Conservation (phyloP, 164 flowering plant genomes). For the Tinospora cordifolia region DNA sequence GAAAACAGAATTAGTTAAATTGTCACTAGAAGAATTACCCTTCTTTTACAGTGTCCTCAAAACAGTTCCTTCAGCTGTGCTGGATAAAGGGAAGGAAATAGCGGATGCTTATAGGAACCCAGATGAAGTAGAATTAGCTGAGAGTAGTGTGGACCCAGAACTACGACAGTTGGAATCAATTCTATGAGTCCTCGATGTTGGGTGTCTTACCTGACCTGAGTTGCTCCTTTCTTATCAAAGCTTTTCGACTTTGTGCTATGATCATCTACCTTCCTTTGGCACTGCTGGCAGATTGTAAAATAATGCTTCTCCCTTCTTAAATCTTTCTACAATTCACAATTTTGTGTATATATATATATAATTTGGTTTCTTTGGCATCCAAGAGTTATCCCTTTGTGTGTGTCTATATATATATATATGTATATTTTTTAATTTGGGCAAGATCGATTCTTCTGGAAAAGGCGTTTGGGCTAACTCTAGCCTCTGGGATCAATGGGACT, state of each 20-base stretch:
- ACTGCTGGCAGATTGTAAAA: not conserved
- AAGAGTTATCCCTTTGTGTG: too few relatives aligned
- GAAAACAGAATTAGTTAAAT: not conserved
- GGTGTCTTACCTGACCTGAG: not conserved
- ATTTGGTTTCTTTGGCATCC: too few relatives aligned
- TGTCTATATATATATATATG: too few relatives aligned
- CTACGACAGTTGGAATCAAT: slow-evolving; percentile 64
- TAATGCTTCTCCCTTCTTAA: not conserved
- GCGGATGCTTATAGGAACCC: slow-evolving; percentile 62
- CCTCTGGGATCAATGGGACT: too few relatives aligned
- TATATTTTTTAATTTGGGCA: too few relatives aligned
- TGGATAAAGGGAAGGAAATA: slow-evolving; percentile 59
- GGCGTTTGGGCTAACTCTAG: too few relatives aligned
- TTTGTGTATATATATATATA: not conserved
- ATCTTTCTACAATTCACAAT: not conserved
- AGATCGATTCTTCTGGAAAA: too few relatives aligned
- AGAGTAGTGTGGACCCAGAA: slow-evolving; percentile 44
- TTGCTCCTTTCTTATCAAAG: not conserved
- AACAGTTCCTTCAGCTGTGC: slow-evolving; percentile 64
- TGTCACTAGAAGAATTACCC: not conserved
- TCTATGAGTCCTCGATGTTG: slow-evolving; percentile 16
- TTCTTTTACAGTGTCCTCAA: slow-evolving; percentile 60
- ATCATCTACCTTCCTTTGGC: too few relatives aligned
- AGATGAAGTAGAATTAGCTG: slow-evolving; percentile 29
- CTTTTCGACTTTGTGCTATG: not conserved